Conservation (phyloP, 148 eudicot species). For the Rhododendron henanense region DNA sequence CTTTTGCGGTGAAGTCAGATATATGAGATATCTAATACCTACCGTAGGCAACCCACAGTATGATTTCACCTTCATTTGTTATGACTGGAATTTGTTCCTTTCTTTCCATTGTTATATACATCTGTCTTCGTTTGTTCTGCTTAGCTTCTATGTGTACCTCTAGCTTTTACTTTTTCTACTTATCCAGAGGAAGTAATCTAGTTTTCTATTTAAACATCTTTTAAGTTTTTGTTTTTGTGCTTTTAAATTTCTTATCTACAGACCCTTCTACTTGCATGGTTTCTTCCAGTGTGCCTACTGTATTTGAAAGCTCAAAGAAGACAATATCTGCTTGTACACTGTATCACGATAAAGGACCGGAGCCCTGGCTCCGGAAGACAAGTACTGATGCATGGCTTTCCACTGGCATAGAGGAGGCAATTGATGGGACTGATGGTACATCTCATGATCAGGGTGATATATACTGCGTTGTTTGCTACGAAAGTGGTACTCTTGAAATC, state of each 20-base stretch:
- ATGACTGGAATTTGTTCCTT: neutral
- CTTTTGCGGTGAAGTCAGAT: neutral
- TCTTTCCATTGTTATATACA: neutral
- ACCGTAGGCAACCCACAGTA: neutral
- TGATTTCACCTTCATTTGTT: neutral
- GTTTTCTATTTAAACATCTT: neutral
- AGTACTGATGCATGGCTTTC: slow-evolving; percentile 99
- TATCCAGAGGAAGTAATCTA: neutral
- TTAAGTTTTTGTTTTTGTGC: neutral
- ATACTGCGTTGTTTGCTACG: slow-evolving; percentile 75
- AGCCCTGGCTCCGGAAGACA: slow-evolving; percentile 91
- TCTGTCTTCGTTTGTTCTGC: neutral
- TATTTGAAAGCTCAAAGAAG: slow-evolving; percentile 62
- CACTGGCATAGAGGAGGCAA: slow-evolving; percentile 76
- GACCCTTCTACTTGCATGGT: slow-evolving; percentile 82
- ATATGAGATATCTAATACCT: neutral
- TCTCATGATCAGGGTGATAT: slow-evolving; percentile 77
- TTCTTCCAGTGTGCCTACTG: slow-evolving; percentile 57
- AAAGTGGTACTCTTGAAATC: slow-evolving; percentile 81
- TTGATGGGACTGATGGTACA: slow-evolving; percentile 86
- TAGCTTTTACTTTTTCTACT: neutral
- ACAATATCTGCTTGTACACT: slow-evolving; percentile 77
- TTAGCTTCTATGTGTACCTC: neutral
- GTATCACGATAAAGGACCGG: slow-evolving; percentile 88
- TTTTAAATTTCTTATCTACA: slow-evolving; percentile 28